A percentile compares a stretch with the other conserved stretches of the same genome.
Evolutionary conservation across 2,329 filamentous ascomycete species (phyloP).

Genomic region (Scedosporium dehoogii): DNA sequence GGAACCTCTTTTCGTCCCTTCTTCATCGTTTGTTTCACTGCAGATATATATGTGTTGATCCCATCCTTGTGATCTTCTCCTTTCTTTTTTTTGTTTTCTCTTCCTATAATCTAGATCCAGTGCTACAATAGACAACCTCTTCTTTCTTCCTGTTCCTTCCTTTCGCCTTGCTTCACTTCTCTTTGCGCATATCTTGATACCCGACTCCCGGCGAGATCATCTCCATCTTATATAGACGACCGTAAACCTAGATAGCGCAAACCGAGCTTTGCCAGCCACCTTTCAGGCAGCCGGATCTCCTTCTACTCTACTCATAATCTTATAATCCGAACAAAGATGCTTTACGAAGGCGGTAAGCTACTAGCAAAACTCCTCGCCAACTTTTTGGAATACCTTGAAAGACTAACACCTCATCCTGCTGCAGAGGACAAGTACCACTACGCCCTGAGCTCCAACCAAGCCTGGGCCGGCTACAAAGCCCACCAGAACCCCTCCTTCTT

Average conservation of each 20-base stretch:
- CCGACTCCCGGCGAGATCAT: background rate
- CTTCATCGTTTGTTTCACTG: background rate
- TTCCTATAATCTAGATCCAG: background rate
- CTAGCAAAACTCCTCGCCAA: background rate
- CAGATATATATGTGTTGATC: background rate
- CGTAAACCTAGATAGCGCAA: background rate
- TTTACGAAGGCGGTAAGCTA: constrained; percentile 6
- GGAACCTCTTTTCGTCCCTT: background rate
- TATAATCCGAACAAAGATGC: background rate
- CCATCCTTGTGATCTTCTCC: background rate
- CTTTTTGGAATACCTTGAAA: background rate
- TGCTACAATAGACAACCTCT: too few species aligned
- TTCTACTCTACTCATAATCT: background rate
- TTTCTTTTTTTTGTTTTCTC: background rate
- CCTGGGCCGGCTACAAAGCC: constrained; percentile 57
- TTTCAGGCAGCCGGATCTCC: background rate
- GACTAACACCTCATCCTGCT: background rate
- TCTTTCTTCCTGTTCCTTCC: background rate
- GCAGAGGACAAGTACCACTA: constrained; percentile 49
- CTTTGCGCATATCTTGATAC: background rate
- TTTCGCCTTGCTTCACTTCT: background rate
- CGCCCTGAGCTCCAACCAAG: constrained; percentile 57
- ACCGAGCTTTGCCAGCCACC: background rate
- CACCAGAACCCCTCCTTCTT: constrained; percentile 64
- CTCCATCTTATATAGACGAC: background rate